These are phyloP conservation scores for Elsinoe perseae DNA, from an alignment of 2,329 filamentous ascomycete genomes.

Conservation along the genomic window DNA sequence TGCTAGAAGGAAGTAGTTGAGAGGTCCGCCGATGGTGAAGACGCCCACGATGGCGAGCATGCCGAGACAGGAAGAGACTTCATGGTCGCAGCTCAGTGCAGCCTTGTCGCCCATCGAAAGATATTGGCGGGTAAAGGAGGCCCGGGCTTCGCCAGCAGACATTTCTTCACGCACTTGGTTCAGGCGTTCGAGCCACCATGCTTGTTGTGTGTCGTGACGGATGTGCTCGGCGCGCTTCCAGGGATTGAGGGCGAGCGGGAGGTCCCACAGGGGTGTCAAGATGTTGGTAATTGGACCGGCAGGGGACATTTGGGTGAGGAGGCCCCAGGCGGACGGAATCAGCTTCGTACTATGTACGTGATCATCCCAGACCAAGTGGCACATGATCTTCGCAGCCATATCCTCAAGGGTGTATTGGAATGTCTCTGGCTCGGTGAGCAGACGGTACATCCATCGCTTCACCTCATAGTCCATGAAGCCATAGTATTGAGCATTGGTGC, in stretches of 20 bases:
- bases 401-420: constrained; percentile 48
- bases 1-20: constrained; percentile 25
- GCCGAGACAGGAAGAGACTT: constrained; percentile 29
- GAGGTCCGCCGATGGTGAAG: constrained; percentile 28
- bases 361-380: constrained; percentile 48
- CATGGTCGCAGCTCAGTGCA: constrained; percentile 30
- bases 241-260: constrained; percentile 44
- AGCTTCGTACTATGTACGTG: constrained; percentile 41
- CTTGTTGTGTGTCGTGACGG: constrained; percentile 47
- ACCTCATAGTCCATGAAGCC: constrained; percentile 47
- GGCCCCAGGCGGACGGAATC: constrained; percentile 47
- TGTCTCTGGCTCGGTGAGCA: constrained; percentile 45
- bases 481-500: constrained; percentile 38
- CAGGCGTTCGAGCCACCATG: constrained; percentile 46
- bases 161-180: constrained; percentile 33
- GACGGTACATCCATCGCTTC: constrained; percentile 46
- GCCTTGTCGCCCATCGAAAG: constrained; percentile 34
- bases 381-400: constrained; percentile 52
- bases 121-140: constrained; percentile 38
- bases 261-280: constrained; percentile 47
- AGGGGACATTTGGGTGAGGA: constrained; percentile 52
- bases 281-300: constrained; percentile 51
- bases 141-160: constrained; percentile 33
- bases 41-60: constrained; percentile 31
- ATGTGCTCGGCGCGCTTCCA: constrained; percentile 48